Evolutionary conservation across 306 rosid species (phyloP).

Genomic region (Corylus avellana): DNA sequence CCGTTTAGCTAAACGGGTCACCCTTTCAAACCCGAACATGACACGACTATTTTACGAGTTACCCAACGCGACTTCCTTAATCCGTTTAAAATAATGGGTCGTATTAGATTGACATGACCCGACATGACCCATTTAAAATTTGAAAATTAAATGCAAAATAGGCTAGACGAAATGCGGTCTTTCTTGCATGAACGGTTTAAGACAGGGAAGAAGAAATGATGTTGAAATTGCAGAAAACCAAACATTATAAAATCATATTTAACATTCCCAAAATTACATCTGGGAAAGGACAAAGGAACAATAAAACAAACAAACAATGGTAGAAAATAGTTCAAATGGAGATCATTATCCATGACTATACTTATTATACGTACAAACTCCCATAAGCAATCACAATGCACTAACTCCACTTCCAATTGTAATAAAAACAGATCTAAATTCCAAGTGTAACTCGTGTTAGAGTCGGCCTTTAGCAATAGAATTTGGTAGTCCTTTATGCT

Average conservation of each 20-base stretch:
- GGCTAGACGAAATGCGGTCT: neutral
- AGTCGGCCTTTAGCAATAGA: neutral
- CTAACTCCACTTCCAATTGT: slow-evolving; percentile 2
- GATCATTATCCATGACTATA: neutral
- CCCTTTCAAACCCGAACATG: too few species aligned
- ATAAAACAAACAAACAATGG: neutral
- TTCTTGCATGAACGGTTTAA: too few species aligned
- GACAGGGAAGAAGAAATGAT: neutral
- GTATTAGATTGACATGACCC: too few species aligned
- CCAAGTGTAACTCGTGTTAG: neutral
- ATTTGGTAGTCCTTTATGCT: neutral
- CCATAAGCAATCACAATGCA: neutral
- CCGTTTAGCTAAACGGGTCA: too few species aligned
- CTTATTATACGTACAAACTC: neutral
- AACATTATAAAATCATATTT: neutral
- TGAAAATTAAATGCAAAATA: too few species aligned
- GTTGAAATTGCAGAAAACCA: neutral
- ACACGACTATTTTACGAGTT: too few species aligned
- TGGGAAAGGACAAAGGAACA: neutral
- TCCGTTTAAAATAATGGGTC: too few species aligned
- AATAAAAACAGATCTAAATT: slow-evolving; percentile 2
- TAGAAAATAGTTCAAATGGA: neutral
- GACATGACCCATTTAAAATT: too few species aligned
- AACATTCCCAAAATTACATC: neutral
- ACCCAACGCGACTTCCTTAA: too few species aligned